Percentiles rank a stretch among this genome's conserved stretches.
phyloP scores from a whole-genome alignment of 192 early-diverging fungal genomes.

The Backusella westeae region DNA sequence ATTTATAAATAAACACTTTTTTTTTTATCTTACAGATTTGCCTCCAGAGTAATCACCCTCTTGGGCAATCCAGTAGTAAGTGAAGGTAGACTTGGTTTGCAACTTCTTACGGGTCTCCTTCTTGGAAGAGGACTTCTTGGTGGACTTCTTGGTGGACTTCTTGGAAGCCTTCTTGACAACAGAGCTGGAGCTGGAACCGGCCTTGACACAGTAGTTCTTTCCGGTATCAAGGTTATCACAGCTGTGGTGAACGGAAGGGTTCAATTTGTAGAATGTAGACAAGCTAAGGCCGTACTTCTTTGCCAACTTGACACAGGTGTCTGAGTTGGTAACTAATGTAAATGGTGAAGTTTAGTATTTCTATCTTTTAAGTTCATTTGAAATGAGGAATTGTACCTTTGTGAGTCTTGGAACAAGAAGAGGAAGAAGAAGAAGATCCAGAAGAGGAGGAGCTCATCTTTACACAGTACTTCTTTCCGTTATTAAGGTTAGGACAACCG shows the following conservation, averaged over 20 bases:
- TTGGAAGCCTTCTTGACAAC: background rate
- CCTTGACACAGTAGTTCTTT: conserved; percentile 6
- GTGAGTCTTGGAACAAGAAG: background rate
- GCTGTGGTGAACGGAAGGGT: background rate
- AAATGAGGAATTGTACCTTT: background rate
- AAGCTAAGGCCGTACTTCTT: background rate
- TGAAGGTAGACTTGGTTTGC: conserved; percentile 30
- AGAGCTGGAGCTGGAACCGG: background rate
- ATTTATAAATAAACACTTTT: background rate
- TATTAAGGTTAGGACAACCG: conserved; percentile 29
- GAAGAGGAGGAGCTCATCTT: background rate
- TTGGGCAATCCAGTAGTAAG: conserved; percentile 43
- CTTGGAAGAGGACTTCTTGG: background rate
- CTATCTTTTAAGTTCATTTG: background rate
- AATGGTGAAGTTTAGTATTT: background rate
- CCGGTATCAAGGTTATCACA: conserved; percentile 15
- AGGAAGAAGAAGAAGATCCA: background rate
- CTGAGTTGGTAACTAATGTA: background rate
- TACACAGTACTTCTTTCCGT: conserved; percentile 32
- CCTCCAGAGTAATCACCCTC: conserved; percentile 28
- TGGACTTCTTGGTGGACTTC: background rate
- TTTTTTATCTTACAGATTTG: background rate
- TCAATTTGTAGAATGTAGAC: background rate
- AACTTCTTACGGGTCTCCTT: conserved; percentile 16
- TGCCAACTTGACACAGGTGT: background rate